Conservation (phyloP, 305 asterid species). For the Ajuga reptans region DNA sequence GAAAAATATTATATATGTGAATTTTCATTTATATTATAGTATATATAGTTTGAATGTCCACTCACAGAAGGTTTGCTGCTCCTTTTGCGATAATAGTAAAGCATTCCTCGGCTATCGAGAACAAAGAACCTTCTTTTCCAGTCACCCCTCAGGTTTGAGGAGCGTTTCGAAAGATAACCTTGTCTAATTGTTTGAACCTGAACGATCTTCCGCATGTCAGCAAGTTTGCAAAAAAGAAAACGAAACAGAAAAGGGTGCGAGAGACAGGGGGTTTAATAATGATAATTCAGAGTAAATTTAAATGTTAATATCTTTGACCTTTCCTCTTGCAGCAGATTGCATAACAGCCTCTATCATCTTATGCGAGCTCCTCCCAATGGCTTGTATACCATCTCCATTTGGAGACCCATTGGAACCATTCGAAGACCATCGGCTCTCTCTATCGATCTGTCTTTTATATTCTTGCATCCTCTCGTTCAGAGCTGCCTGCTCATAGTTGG, state of each 20-base stretch:
- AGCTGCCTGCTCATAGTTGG: constrained; percentile 95
- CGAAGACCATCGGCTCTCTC: constrained; percentile 84
- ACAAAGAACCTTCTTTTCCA: constrained; percentile 99
- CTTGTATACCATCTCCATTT: constrained; percentile 94
- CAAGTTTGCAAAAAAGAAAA: constrained; percentile 13
- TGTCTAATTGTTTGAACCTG: constrained; percentile 99
- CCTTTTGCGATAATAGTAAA: constrained; percentile 95
- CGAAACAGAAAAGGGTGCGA: neutral
- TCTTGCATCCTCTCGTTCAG: constrained; percentile 99
- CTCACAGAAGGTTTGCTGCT: constrained; percentile 97
- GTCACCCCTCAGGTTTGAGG: constrained; percentile 93
- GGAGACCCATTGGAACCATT: constrained; percentile 89
- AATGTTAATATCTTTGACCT: constrained; percentile 42
- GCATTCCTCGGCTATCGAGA: constrained; percentile 99
- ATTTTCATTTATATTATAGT: neutral
- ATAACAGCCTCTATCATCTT: constrained; percentile 98
- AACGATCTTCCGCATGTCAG: constrained; percentile 34
- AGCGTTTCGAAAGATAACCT: constrained; percentile 96
- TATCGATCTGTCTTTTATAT: constrained; percentile 81
- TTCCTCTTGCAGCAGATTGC: constrained; percentile 98
- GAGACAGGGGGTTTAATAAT: constrained; percentile 13
- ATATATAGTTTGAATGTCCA: constrained; percentile 24
- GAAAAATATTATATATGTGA: neutral
- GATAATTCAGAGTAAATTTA: constrained; percentile 8
- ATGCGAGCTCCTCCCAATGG: constrained; percentile 96